phyloP scores from a whole-genome alignment of 257 asterid species.

The Solanum appendiculatum region DNA sequence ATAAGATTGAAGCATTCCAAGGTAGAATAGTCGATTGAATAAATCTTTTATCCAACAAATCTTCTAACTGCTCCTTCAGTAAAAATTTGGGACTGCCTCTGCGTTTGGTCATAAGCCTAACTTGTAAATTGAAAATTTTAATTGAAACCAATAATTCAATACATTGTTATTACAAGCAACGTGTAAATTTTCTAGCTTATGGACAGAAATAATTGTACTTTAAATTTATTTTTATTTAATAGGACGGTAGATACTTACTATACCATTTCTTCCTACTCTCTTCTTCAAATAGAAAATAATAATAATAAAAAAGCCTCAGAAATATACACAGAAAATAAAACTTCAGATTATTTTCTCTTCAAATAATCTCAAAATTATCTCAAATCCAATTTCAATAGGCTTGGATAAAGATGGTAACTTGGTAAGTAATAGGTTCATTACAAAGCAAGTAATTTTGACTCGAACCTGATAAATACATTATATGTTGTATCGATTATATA shows the following conservation, averaged over 20 bases:
- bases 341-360: background rate
- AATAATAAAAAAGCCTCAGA: background rate
- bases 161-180: background rate
- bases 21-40: too few species aligned
- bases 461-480: background rate
- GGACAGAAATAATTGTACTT: background rate
- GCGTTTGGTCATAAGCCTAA: background rate
- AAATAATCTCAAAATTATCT: background rate
- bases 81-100: background rate
- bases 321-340: background rate
- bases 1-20: background rate
- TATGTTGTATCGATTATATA: too few species aligned
- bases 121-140: background rate
- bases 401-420: background rate
- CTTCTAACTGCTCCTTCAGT: too few species aligned
- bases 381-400: background rate
- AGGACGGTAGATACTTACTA: background rate
- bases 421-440: background rate
- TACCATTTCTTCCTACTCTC: background rate
- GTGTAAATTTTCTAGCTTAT: background rate
- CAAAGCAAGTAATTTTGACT: background rate
- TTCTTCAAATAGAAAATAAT: background rate
- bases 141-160: background rate
- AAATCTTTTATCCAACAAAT: background rate
- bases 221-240: background rate